Conservation (phyloP, 495 filamentous ascomycete genomes). For the Rhypophila decipiens region DNA sequence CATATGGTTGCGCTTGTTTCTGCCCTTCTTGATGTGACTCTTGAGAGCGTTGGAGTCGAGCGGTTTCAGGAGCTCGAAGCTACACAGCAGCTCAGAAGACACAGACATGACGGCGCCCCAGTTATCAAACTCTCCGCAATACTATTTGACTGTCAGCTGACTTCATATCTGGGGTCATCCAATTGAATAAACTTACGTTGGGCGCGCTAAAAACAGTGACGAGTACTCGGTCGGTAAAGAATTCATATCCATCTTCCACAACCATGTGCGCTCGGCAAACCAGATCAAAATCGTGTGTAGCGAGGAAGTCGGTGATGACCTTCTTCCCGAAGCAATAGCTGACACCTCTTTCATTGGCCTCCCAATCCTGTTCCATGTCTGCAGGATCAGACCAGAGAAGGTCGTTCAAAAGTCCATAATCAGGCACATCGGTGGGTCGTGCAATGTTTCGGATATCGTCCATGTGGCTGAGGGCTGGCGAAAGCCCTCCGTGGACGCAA, state of each 20-base stretch:
- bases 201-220: slow-evolving; percentile 98
- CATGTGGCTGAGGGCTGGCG: slow-evolving; percentile 90
- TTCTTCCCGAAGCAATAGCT: slow-evolving; percentile 99
- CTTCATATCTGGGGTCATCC: not conserved
- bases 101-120: slow-evolving; percentile 99
- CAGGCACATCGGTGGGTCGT: slow-evolving; percentile 92
- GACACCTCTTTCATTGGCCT: slow-evolving; percentile 92
- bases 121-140: slow-evolving; percentile 99
- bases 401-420: slow-evolving; percentile 95
- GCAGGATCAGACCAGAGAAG: slow-evolving; percentile 97
- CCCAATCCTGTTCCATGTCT: slow-evolving; percentile 97
- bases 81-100: slow-evolving; percentile 85
- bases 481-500: slow-evolving; percentile 95
- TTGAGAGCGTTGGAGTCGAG: slow-evolving; percentile 95
- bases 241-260: slow-evolving; percentile 98
- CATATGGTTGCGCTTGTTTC: slow-evolving; percentile 83
- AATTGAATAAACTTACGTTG: slow-evolving; percentile 60
- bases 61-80: slow-evolving; percentile 94
- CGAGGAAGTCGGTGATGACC: slow-evolving; percentile 94
- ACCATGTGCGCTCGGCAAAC: slow-evolving; percentile 99
- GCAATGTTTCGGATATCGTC: slow-evolving; percentile 96
- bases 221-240: slow-evolving; percentile 91
- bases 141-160: slow-evolving; percentile 45
- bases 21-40: slow-evolving; percentile 97
- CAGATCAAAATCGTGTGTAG: slow-evolving; percentile 91